Evolutionary conservation across 164 flowering plant species (phyloP), one percentile per base, ranked within the genome.

Genomic region (Piper longum): DNA sequence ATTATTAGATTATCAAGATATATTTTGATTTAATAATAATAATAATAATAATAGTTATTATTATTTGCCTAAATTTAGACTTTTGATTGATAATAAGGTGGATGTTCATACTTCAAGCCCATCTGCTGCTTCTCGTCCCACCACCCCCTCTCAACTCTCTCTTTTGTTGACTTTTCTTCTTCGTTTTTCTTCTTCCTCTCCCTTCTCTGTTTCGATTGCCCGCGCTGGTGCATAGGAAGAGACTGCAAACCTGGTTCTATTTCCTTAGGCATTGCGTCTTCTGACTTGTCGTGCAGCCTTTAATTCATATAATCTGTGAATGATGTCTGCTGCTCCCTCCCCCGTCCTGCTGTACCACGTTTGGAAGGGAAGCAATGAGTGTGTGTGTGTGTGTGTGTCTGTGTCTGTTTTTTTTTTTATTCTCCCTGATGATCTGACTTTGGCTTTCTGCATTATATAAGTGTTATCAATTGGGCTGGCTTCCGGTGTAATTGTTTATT

Each of bases 291-390:
- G 52, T 48, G 52, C 18, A 42, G 62, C 7, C 4, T 41, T 26
- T 26, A 26, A 26, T 26, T 26, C 36, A 26, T 26, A 26, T 26
- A 5, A 41, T n/a, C 16, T 64, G 43, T 41, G 61, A 18, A 16
- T 16, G 7, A 26, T 4, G 42, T 3, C n/a, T 43, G 61, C 66
- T 12, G 18, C 19, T 4, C 64, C 64, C 7, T 2, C 44, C 7
- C 54, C 64, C 13, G 45, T 18, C 26, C 17, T 55, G 64, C 55
- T 62, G 26, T 62, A 62, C 45, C 54, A 61, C 58, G 16, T 62
- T 52, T 66, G 69, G 72, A 66, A 69, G 43, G 67, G 72, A 55
- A 72, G 66, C 61, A 72, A 68, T 52, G 72, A 68, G 58, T 56
- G 75, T 62, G 16, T 62, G 41, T 3, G 9, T 5, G 13, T 9